These are phyloP conservation scores for Cladorrhinum sp. DNA, from an alignment of 2,329 filamentous ascomycete genomes.

Conservation along the genomic window DNA sequence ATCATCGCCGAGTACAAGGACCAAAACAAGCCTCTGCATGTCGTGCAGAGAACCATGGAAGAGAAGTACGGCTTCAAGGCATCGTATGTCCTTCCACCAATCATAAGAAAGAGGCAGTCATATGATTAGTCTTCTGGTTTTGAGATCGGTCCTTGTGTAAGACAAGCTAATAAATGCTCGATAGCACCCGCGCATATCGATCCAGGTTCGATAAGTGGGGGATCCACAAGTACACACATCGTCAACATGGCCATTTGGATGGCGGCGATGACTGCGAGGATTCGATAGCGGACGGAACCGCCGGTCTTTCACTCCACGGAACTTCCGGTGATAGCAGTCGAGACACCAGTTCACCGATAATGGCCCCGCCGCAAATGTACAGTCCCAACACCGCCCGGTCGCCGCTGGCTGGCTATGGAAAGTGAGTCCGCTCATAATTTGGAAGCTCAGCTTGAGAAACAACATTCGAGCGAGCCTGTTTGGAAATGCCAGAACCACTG, in stretches of 20 bases:
- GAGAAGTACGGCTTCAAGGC: slow-evolving; percentile 40
- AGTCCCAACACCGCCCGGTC: neutral
- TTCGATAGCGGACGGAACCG: slow-evolving; percentile 8
- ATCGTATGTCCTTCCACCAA: slow-evolving; percentile 34
- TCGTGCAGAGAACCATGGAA: slow-evolving; percentile 41
- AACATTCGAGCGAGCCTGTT: too few relatives aligned
- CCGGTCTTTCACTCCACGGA: slow-evolving; percentile 3
- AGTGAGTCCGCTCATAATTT: slow-evolving; percentile 5
- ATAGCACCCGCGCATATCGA: slow-evolving; percentile 43
- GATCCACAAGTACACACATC: slow-evolving; percentile 46
- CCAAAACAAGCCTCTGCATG: slow-evolving; percentile 38
- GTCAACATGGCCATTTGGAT: slow-evolving; percentile 16
- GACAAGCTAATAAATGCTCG: neutral
- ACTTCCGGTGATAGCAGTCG: slow-evolving; percentile 10
- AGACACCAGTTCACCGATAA: slow-evolving; percentile 10
- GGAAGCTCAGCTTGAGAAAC: neutral
- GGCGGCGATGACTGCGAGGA: slow-evolving; percentile 1
- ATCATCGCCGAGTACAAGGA: slow-evolving; percentile 43
- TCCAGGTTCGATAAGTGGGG: slow-evolving; percentile 47
- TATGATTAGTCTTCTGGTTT: neutral
- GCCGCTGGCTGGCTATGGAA: neutral
- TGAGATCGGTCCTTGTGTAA: neutral
- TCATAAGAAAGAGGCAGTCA: neutral
- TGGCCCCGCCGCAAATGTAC: slow-evolving; percentile 4
- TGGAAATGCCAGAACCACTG: neutral